A percentile compares a stretch with the other conserved stretches of the same genome.
Evolutionary conservation across 2,329 filamentous ascomycete species (phyloP).

Genomic region (Xylariaceae sp.): DNA sequence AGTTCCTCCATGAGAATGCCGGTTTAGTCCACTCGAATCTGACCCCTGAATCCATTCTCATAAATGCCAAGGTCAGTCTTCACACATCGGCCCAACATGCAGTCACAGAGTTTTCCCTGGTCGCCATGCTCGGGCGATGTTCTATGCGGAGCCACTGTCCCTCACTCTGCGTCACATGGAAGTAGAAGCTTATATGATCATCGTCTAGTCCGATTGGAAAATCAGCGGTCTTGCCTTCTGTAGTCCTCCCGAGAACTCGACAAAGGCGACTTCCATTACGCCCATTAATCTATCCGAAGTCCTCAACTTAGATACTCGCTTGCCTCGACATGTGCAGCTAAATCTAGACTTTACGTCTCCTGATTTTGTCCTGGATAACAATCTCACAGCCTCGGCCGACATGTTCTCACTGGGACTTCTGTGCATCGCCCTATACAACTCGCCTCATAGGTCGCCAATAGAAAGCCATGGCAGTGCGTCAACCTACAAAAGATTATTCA

Average conservation of each 20-base stretch:
- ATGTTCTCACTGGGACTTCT: slow-evolving; percentile 90
- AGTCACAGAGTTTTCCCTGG: too few relatives aligned
- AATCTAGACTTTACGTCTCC: slow-evolving; percentile 91
- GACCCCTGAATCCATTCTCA: slow-evolving; percentile 84
- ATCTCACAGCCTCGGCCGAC: slow-evolving; percentile 75
- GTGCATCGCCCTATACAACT: slow-evolving; percentile 86
- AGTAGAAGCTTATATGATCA: too few relatives aligned
- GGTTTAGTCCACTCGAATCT: slow-evolving; percentile 90
- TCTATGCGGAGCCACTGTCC: too few relatives aligned
- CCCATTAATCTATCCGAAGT: slow-evolving; percentile 78
- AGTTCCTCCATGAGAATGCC: slow-evolving; percentile 93
- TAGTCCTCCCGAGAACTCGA: slow-evolving; percentile 69
- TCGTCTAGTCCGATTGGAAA: slow-evolving; percentile 89
- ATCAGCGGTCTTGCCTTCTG: slow-evolving; percentile 90
- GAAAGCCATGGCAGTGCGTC: slow-evolving; percentile 74
- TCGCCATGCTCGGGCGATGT: too few relatives aligned
- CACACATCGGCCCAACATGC: neutral
- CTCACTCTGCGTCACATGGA: too few relatives aligned
- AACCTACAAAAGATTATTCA: slow-evolving; percentile 78
- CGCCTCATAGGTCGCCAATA: slow-evolving; percentile 82
- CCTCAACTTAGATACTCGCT: slow-evolving; percentile 73
- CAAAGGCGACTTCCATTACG: slow-evolving; percentile 65
- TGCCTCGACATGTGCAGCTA: slow-evolving; percentile 77
- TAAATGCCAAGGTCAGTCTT: slow-evolving; percentile 75
- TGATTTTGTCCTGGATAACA: slow-evolving; percentile 88